A percentile compares a stretch with the other conserved stretches of the same genome.
phyloP scores from a whole-genome alignment of 1,139 yeast genomes.

The Protomyces inundatus region DNA sequence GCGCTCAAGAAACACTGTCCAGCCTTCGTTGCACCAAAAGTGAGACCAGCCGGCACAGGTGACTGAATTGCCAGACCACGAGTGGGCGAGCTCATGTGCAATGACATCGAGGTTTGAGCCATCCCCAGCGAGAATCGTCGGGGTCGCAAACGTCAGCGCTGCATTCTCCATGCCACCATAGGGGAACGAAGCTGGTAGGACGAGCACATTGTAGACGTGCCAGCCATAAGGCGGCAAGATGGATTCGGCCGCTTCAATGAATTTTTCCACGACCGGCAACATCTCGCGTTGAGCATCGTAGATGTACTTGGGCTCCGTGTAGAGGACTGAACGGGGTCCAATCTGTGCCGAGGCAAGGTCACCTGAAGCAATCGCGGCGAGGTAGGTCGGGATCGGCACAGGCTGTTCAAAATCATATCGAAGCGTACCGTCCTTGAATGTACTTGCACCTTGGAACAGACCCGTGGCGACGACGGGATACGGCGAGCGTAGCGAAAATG shows the following conservation, averaged over 20 bases:
- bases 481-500: slow-evolving; percentile 55
- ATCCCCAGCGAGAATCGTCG: slow-evolving; percentile 81
- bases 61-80: slow-evolving; percentile 84
- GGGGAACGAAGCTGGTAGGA: slow-evolving; percentile 79
- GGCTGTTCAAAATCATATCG: slow-evolving; percentile 56
- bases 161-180: slow-evolving; percentile 97
- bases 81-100: slow-evolving; percentile 86
- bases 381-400: slow-evolving; percentile 79
- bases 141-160: slow-evolving; percentile 84
- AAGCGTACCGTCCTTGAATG: slow-evolving; percentile 27
- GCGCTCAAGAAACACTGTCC: slow-evolving; percentile 90
- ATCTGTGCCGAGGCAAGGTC: slow-evolving; percentile 61
- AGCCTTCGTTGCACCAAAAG: slow-evolving; percentile 92
- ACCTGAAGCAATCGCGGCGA: slow-evolving; percentile 82
- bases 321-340: slow-evolving; percentile 84
- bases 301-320: slow-evolving; percentile 67
- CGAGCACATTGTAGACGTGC: slow-evolving; percentile 74
- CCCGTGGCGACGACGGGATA: slow-evolving; percentile 33
- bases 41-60: slow-evolving; percentile 97
- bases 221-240: slow-evolving; percentile 81
- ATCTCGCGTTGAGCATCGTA: slow-evolving; percentile 73
- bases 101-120: slow-evolving; percentile 81
- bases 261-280: slow-evolving; percentile 68
- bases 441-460: slow-evolving; percentile 31
- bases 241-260: slow-evolving; percentile 72